Evolutionary conservation across 2,329 filamentous ascomycete species (phyloP).

Genomic region (Dendrostoma leiphaemia): DNA sequence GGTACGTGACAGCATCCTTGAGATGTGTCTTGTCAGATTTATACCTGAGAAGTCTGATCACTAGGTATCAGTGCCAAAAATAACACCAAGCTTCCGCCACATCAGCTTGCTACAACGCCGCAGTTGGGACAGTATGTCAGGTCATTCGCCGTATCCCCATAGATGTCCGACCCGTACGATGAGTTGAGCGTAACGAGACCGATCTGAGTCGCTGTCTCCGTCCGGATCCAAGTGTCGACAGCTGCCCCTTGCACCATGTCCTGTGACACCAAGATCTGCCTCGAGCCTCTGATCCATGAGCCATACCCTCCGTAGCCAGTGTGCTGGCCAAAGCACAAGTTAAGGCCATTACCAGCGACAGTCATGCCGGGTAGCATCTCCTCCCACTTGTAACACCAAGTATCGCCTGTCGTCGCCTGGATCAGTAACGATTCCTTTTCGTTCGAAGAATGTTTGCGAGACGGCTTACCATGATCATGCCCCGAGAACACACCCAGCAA

Average conservation of each 20-base stretch:
- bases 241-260: conserved; percentile 17
- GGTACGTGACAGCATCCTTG: too few species aligned
- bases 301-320: conserved; percentile 71
- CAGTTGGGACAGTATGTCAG: conserved; percentile 23
- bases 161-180: conserved; percentile 50
- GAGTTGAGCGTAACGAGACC: conserved; percentile 46
- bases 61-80: too few species aligned
- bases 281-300: conserved; percentile 57
- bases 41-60: too few species aligned
- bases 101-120: too few species aligned
- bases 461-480: conserved; percentile 54
- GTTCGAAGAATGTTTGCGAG: too few species aligned
- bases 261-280: conserved; percentile 39
- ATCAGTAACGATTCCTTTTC: too few species aligned
- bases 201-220: conserved; percentile 45
- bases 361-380: conserved; percentile 21
- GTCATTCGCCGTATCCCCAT: conserved; percentile 32
- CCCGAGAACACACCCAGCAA: conserved; percentile 54
- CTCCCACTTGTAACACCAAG: conserved; percentile 45
- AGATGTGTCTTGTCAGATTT: too few species aligned
- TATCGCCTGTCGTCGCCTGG: conserved; percentile 42
- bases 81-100: too few species aligned
- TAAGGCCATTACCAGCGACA: conserved; percentile 36
- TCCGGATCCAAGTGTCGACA: conserved; percentile 49
- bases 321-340: conserved; percentile 55